phyloP scores from a whole-genome alignment of 257 asterid species.

The Vinca minor region DNA sequence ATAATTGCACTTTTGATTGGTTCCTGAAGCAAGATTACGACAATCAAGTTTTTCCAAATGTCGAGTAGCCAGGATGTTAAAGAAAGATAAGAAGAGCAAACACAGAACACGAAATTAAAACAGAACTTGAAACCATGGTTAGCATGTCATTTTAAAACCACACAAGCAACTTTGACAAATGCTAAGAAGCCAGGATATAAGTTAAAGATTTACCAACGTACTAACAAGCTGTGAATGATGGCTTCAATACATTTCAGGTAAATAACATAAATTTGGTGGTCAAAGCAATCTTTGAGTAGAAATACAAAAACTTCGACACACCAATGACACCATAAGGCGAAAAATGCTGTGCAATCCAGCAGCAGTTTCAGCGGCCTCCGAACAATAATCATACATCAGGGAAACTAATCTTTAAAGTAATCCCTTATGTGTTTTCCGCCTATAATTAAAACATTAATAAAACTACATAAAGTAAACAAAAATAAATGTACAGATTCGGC shows the following conservation, averaged over 20 bases:
- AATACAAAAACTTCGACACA: not conserved
- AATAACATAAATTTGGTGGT: not conserved
- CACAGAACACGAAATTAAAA: not conserved
- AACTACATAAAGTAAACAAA: not conserved
- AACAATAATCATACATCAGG: constrained; percentile 2
- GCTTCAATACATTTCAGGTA: not conserved
- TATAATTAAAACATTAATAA: not conserved
- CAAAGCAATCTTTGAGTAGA: not conserved
- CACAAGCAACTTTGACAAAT: not conserved
- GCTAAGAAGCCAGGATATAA: not conserved
- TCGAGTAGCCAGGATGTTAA: not conserved
- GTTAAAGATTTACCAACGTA: too few species aligned
- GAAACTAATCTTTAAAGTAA: not conserved
- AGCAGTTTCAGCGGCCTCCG: not conserved
- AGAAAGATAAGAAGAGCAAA: not conserved
- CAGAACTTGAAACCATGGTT: not conserved
- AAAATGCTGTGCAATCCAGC: not conserved
- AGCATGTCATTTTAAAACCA: not conserved
- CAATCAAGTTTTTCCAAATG: not conserved
- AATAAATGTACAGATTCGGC: not conserved
- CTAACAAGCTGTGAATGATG: not conserved
- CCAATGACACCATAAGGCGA: not conserved
- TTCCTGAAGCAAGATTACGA: constrained; percentile 37
- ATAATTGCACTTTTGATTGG: constrained; percentile 90
- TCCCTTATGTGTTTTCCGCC: not conserved